Evolutionary conservation across 306 rosid genomes (phyloP).

Genomic region (Pyrus bretschneideri): DNA sequence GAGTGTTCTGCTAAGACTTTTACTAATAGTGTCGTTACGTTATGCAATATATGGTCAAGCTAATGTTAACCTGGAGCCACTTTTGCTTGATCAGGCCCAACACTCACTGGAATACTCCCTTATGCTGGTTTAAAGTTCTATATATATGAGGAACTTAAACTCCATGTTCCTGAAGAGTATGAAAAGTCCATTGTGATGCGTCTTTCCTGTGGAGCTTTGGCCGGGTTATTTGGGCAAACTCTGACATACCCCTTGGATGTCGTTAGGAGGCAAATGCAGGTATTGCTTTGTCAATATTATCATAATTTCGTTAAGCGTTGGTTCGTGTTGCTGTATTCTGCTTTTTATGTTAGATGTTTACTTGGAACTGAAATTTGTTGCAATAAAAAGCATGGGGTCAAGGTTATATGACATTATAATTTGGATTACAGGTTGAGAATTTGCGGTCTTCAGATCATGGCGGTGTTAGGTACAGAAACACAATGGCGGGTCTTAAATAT

Average conservation of each 20-base stretch:
- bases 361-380: background rate
- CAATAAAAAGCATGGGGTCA: background rate
- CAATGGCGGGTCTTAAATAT: slow-evolving; percentile 53
- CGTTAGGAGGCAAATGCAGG: slow-evolving; percentile 99
- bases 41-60: background rate
- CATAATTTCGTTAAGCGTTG: background rate
- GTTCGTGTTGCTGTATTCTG: background rate
- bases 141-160: slow-evolving; percentile 71
- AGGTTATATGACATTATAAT: background rate
- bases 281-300: slow-evolving; percentile 11
- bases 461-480: slow-evolving; percentile 49
- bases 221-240: slow-evolving; percentile 95
- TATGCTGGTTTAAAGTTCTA: slow-evolving; percentile 96
- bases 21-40: background rate
- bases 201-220: slow-evolving; percentile 93
- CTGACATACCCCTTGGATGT: slow-evolving; percentile 92
- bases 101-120: slow-evolving; percentile 84
- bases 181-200: slow-evolving; percentile 64
- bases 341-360: background rate
- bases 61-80: background rate
- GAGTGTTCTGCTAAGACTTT: background rate
- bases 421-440: slow-evolving; percentile 60
- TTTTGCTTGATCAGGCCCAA: slow-evolving; percentile 59
- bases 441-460: slow-evolving; percentile 39
- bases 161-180: slow-evolving; percentile 77